Evolutionary conservation across 441 rosid genomes (phyloP), one percentile per base, ranked within the genome.

Genomic region (Metrosideros polymorpha): DNA sequence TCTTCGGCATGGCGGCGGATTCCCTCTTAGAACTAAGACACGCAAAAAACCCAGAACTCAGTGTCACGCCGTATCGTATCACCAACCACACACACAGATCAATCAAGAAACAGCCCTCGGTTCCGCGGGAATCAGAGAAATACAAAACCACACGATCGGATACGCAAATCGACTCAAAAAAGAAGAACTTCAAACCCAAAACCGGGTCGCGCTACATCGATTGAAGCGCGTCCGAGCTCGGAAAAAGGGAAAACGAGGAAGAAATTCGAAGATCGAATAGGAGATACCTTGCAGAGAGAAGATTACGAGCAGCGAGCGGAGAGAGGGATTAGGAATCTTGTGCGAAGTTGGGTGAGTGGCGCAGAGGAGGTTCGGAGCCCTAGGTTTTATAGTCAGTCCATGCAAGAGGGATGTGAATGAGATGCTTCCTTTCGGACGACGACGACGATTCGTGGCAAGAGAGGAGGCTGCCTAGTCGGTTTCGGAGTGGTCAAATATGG

Each of bases 1-100:
- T 86, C 88, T 86, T 86, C 85, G 88, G 88, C 88, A 86, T 86
- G 82, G 39, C 29, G 27, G 56, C 35, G 4, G 82, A 52, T 35
- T 51, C 63, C 66, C 77, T 27, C 39, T 25, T 5, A 3, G 27
- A 12, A 39, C 79, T 71, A 24, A 39, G 18, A 29, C 29, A 43
- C 55, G 9, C 43, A 18, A 18, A 39, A 22, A 59, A 29, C 35
- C 86, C 27, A 30, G 24, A 71, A 71, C 49, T 49, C 50, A 19
- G 19, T 55, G 19, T 55, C 87, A 12, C 22, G 15, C 49, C 79
- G 19, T 42, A 66, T 35, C 27, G 15, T 1, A 66, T 66, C n/a
- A 22, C 79, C 47, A 22, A 35, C 79, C 0, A 39, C n/a, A 71
- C 0, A 39, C n/a, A 71, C 47, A 10, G 47, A 71, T 63, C 79